Evolutionary conservation across 2,329 filamentous ascomycete genomes (phyloP).

Genomic region (Stenocarpella maydis): DNA sequence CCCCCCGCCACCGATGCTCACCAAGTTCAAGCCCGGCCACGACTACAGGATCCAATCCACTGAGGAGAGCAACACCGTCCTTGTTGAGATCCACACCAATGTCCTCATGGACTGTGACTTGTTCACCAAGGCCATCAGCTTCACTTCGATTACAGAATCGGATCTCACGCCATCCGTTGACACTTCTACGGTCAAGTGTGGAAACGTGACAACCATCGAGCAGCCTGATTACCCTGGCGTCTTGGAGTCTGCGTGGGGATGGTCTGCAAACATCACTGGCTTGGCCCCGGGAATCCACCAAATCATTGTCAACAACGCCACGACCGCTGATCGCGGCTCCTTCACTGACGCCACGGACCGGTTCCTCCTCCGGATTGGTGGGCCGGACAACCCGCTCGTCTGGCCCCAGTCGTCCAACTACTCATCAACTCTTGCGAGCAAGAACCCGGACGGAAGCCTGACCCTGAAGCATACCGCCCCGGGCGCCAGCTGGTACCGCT

Average conservation of each 20-base stretch:
- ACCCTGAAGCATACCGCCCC: conserved; percentile 63
- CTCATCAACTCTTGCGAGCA: conserved; percentile 54
- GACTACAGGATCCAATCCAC: conserved; percentile 64
- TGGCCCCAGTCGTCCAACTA: conserved; percentile 64
- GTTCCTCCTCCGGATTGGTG: conserved; percentile 65
- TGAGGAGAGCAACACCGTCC: conserved; percentile 45
- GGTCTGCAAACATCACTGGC: conserved; percentile 42
- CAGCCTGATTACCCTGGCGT: conserved; percentile 54
- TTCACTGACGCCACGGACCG: conserved; percentile 62
- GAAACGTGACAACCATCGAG: conserved; percentile 23
- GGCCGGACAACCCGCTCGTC: conserved; percentile 64
- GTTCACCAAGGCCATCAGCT: conserved; percentile 55
- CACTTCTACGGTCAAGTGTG: conserved; percentile 25
- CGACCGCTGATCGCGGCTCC: conserved; percentile 48
- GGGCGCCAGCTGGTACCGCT: conserved; percentile 68
- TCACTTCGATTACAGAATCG: conserved; percentile 60
- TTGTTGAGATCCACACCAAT: conserved; percentile 64
- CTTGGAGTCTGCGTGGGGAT: conserved; percentile 61
- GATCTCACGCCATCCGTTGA: conserved; percentile 28
- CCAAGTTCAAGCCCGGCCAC: conserved; percentile 66
- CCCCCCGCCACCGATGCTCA: conserved; percentile 63
- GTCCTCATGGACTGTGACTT: conserved; percentile 65
- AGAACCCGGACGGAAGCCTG: conserved; percentile 48
- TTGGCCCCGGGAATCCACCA: conserved; percentile 67
- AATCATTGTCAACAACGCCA: conserved; percentile 63